Base-by-base conservation (phyloP, 1,284 basidiomycete species). In the Sporisorium sorghi region DNA sequence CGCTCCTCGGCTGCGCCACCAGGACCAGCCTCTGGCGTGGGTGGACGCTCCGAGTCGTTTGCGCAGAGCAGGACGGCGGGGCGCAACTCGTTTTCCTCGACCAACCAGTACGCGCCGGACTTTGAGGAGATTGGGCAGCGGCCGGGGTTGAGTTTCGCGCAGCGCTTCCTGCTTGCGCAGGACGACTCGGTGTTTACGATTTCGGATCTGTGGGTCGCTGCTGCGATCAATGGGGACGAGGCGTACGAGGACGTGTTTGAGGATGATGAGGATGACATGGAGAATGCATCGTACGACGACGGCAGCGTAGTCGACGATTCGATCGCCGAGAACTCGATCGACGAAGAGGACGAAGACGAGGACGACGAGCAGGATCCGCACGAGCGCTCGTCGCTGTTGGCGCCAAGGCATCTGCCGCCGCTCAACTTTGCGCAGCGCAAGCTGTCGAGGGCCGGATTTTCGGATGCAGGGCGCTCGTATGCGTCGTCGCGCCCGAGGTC, bases 181-280 rank as follows among this genome's bases (percentile, higher is more conserved):
- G 93, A 94, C 83, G 91, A 93, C 80, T 91, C 92, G 1, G 92
- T 94, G 8, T 93, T 91, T 52, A 91, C 91, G 71, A 91, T 96
- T 74, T 91, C 92, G 5, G 93, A 95, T 85, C 86, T 96, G 15
- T 96, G 94, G 93, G 92, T 96, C 63, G 93, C 93, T 11, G 91
- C 93, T 23, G 94, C 94, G 4, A 93, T 94, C 86, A 93, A 93
- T 65, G 92, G 90, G 10, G 93, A 94, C 77, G 92, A 92, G 5
- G 67, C 62, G 15, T 78, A 82, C 58, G 79, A 82, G 24, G 83
- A 84, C 15, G 67, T 71, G 0, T 76, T 82, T 30, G 71, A 66
- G 76, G 91, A 92, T 71, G 89, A 92, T 68, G 88, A 89, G 4
- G 91, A 91, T 7, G 68, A 77, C 6, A 37, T 63, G 17, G 56